A percentile compares a stretch with the other conserved stretches of the same genome.
These are phyloP conservation scores for Gomphus sp. DNA, from an alignment of 1,284 basidiomycete genomes.

Conservation along the genomic window DNA sequence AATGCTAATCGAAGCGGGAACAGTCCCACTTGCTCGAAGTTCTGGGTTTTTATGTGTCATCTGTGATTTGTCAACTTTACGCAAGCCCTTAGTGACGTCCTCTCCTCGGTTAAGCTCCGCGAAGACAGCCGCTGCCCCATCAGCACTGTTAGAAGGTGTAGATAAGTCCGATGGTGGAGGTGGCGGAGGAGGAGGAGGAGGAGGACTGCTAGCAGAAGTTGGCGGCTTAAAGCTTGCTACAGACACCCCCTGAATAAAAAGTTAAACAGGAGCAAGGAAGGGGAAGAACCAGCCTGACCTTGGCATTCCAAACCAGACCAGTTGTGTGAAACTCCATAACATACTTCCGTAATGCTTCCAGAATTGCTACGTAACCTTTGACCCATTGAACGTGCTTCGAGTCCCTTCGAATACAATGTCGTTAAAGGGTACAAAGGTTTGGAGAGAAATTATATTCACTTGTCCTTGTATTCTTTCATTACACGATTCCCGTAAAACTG, in stretches of 20 bases:
- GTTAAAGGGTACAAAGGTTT: conserved; percentile 5
- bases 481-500: conserved; percentile 89
- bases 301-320: conserved; percentile 85
- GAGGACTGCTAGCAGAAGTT: conserved; percentile 29
- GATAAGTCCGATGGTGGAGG: conserved; percentile 33
- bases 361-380: conserved; percentile 56
- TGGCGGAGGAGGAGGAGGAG: conserved; percentile 46
- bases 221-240: conserved; percentile 44
- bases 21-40: conserved; percentile 58
- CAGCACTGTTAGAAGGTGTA: conserved; percentile 30
- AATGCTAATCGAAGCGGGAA: conserved; percentile 38
- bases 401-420: conserved; percentile 47
- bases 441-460: conserved; percentile 40
- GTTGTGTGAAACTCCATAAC: conserved; percentile 84
- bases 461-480: conserved; percentile 90
- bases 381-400: conserved; percentile 89
- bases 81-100: conserved; percentile 82
- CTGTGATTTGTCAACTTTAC: conserved; percentile 92
- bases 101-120: conserved; percentile 87
- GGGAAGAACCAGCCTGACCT: conserved; percentile 33
- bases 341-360: conserved; percentile 80
- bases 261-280: neutral
- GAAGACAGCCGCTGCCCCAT: conserved; percentile 83
- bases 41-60: conserved; percentile 99
- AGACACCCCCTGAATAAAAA: conserved; percentile 45